phyloP scores from a whole-genome alignment of 192 early-diverging fungal genomes.

The Endogone sp. region DNA sequence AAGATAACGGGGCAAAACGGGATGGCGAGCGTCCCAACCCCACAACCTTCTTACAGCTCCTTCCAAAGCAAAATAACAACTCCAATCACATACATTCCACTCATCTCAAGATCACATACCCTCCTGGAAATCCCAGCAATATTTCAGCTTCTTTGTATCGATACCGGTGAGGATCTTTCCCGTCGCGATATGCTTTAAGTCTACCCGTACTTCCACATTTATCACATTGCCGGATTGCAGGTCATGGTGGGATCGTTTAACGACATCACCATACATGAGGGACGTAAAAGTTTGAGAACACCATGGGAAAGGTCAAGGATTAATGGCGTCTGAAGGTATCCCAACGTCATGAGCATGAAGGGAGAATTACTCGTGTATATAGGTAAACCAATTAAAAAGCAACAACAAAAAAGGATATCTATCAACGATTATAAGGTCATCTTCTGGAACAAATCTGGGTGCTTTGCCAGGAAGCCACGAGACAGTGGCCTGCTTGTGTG shows the following conservation, averaged over 20 bases:
- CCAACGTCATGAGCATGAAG: too few relatives aligned
- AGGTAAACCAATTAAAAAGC: too few relatives aligned
- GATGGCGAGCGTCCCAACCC: too few relatives aligned
- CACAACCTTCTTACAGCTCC: too few relatives aligned
- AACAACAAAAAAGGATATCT: constrained; percentile 12
- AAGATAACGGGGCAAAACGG: background rate
- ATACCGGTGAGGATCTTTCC: constrained; percentile 27
- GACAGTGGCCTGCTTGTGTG: constrained; percentile 24
- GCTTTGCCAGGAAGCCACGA: constrained; percentile 29
- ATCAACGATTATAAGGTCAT: constrained; percentile 30
- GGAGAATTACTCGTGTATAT: too few relatives aligned
- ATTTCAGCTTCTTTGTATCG: constrained; percentile 29
- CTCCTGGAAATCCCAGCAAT: constrained; percentile 29
- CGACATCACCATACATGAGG: constrained; percentile 35
- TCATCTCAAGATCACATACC: background rate
- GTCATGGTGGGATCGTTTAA: constrained; percentile 31
- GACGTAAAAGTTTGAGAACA: constrained; percentile 3
- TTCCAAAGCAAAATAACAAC: too few relatives aligned
- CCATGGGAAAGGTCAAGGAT: background rate
- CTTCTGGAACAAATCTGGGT: constrained; percentile 23
- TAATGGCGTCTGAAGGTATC: too few relatives aligned
- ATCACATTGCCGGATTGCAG: constrained; percentile 32
- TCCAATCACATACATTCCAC: background rate
- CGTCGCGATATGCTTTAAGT: constrained; percentile 26
- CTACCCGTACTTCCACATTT: constrained; percentile 29